Evolutionary conservation across 345 rosid species (phyloP).

Genomic region (Schrenkiella parvula): DNA sequence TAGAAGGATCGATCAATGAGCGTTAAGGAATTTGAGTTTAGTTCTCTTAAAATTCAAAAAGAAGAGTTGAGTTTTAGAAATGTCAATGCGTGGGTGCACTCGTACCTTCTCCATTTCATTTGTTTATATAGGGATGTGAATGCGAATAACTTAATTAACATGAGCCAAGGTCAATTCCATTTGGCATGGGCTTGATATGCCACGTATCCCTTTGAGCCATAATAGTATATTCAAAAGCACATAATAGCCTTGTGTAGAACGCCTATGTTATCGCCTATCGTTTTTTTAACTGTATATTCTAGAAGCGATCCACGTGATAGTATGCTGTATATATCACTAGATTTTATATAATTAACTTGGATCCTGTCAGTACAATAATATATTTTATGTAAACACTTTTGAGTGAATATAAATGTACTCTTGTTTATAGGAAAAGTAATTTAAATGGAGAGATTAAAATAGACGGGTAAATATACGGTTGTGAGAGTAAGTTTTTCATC

Average conservation of each 20-base stretch:
- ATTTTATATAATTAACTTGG: slow-evolving; percentile 19
- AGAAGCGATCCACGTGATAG: slow-evolving; percentile 28
- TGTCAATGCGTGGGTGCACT: slow-evolving; percentile 25
- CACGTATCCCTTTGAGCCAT: slow-evolving; percentile 37
- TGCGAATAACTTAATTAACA: slow-evolving; percentile 4
- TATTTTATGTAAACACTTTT: background rate
- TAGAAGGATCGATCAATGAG: background rate
- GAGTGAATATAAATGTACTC: background rate
- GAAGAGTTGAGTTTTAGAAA: slow-evolving; percentile 21
- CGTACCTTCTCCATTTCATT: slow-evolving; percentile 13
- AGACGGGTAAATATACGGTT: background rate
- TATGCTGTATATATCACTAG: background rate
- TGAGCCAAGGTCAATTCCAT: slow-evolving; percentile 39
- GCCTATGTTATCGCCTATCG: background rate
- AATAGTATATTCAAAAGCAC: slow-evolving; percentile 4
- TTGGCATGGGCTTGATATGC: slow-evolving; percentile 24
- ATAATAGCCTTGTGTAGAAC: background rate
- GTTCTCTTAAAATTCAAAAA: background rate
- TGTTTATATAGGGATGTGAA: slow-evolving; percentile 20
- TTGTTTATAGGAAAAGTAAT: background rate
- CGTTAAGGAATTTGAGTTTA: background rate
- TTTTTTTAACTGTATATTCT: slow-evolving; percentile 7
- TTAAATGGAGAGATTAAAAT: background rate
- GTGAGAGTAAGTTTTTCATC: background rate
- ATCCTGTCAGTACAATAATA: slow-evolving; percentile 11